These are phyloP conservation scores for Naumovozyma baii DNA, from an alignment of 805 yeast genomes.

Conservation along the genomic window DNA sequence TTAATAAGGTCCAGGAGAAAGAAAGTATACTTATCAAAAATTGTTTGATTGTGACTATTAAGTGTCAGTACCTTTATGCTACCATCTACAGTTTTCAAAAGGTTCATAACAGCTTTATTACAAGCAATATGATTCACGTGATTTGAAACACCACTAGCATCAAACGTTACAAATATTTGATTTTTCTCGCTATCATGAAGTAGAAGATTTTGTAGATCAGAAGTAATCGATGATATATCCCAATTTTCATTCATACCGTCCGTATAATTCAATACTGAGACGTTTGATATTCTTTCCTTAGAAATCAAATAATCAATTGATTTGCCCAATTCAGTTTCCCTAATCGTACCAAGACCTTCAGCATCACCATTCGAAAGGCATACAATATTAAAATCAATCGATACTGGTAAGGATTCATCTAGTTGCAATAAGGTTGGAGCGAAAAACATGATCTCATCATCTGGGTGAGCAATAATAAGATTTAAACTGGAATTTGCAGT, in stretches of 20 bases:
- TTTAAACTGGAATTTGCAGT: neutral
- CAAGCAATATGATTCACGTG: constrained; percentile 82
- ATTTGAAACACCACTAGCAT: constrained; percentile 67
- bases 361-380: constrained; percentile 75
- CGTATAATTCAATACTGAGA: constrained; percentile 33
- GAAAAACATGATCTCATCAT: constrained; percentile 97
- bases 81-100: neutral
- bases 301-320: constrained; percentile 18
- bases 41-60: constrained; percentile 1
- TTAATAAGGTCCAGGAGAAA: constrained; percentile 12
- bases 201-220: constrained; percentile 6
- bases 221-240: constrained; percentile 35
- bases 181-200: neutral
- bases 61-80: neutral
- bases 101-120: constrained; percentile 30
- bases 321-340: constrained; percentile 48
- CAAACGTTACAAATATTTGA: constrained; percentile 58
- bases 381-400: constrained; percentile 39
- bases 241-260: constrained; percentile 68
- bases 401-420: constrained; percentile 8
- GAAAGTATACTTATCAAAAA: constrained; percentile 19
- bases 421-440: constrained; percentile 44
- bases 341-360: constrained; percentile 56
- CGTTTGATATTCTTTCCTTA: constrained; percentile 4
- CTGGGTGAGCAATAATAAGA: constrained; percentile 86